Conservation (phyloP, 495 filamentous ascomycete genomes). For the Penicillium pulvis region DNA sequence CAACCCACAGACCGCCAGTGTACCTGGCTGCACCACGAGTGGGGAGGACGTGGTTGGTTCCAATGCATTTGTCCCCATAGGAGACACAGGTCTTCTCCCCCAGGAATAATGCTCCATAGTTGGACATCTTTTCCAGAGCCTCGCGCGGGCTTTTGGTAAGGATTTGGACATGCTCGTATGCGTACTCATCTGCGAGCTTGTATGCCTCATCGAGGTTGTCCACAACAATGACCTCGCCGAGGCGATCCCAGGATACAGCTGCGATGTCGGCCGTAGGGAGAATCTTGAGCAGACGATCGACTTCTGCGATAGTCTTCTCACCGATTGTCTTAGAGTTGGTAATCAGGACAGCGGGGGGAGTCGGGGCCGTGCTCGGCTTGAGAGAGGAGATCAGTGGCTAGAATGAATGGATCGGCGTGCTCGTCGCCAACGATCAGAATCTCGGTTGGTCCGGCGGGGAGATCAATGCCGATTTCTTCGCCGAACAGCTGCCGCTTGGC, state of each 20-base stretch:
- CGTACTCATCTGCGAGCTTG: constrained; percentile 52
- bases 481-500: constrained; percentile 57
- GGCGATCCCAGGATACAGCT: constrained; percentile 44
- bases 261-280: constrained; percentile 48
- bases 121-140: constrained; percentile 52
- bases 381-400: constrained; percentile 53
- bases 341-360: constrained; percentile 50
- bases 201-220: constrained; percentile 48
- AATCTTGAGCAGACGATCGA: constrained; percentile 42
- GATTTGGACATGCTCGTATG: constrained; percentile 57
- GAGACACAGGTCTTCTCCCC: constrained; percentile 57
- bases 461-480: constrained; percentile 53
- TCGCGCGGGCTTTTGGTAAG: constrained; percentile 49
- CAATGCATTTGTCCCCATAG: constrained; percentile 57
- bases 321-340: constrained; percentile 49
- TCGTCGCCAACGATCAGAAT: constrained; percentile 56
- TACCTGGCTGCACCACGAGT: constrained; percentile 50
- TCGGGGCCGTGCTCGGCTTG: constrained; percentile 58
- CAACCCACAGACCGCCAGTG: constrained; percentile 55
- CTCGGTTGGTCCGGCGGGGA: constrained; percentile 56
- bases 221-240: constrained; percentile 52
- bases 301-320: constrained; percentile 37
- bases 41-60: constrained; percentile 57
- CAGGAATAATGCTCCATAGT: constrained; percentile 54
- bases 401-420: constrained; percentile 50